phyloP scores from a whole-genome alignment of 2,329 filamentous ascomycete species.

The Cercospora sesami region DNA sequence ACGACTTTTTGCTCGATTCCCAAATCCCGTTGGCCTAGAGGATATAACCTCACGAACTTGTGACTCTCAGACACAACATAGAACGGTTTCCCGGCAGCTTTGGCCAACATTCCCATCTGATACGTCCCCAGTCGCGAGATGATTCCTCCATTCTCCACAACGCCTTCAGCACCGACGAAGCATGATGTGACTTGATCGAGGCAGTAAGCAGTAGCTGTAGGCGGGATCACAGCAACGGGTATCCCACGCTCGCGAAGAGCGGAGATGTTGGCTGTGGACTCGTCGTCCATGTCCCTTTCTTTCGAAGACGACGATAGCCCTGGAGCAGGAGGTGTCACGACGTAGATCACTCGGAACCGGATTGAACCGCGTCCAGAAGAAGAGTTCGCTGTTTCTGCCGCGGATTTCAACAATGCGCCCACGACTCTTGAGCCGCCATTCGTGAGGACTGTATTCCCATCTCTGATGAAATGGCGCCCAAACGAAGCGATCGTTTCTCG shows the following conservation, averaged over 20 bases:
- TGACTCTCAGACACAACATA: constrained; percentile 94
- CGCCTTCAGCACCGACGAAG: constrained; percentile 72
- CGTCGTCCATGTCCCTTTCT: constrained; percentile 31
- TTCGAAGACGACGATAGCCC: constrained; percentile 60
- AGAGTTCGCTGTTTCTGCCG: constrained; percentile 60
- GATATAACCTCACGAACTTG: constrained; percentile 90
- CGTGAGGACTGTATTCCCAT: constrained; percentile 81
- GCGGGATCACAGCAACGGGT: constrained; percentile 77
- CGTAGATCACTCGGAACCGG: constrained; percentile 80
- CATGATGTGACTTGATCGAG: constrained; percentile 71
- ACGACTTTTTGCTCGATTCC: constrained; percentile 77
- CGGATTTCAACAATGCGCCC: constrained; percentile 70
- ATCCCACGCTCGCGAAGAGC: constrained; percentile 72
- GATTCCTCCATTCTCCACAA: constrained; percentile 91
- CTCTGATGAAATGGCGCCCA: constrained; percentile 74
- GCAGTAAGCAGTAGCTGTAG: constrained; percentile 75
- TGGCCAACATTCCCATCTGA: constrained; percentile 80
- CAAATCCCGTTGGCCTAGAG: constrained; percentile 76
- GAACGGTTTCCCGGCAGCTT: constrained; percentile 71
- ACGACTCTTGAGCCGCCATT: constrained; percentile 87
- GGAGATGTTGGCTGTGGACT: constrained; percentile 59
- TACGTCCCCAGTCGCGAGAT: constrained; percentile 84
- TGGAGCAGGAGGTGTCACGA: constrained; percentile 27
- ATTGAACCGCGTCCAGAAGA: constrained; percentile 56
- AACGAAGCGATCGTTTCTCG: constrained; percentile 78